Evolutionary conservation across 257 asterid species (phyloP).

Genomic region (Misopates orontium): DNA sequence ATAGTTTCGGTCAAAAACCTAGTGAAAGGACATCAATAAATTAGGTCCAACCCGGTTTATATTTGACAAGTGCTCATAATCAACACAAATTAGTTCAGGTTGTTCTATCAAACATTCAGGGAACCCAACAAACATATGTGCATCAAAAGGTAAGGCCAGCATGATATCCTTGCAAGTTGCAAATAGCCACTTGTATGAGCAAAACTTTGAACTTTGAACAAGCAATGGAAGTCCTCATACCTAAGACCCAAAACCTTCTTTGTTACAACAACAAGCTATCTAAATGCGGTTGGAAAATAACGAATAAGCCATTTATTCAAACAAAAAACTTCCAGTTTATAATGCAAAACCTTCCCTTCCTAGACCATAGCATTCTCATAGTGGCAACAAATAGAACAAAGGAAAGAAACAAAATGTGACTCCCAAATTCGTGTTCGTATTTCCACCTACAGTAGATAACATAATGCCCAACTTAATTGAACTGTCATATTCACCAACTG

Average conservation of each 20-base stretch:
- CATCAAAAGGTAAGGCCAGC: not conserved
- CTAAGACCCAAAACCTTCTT: not conserved
- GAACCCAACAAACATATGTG: not conserved
- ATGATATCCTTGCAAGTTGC: conserved; percentile 4
- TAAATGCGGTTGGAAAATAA: not conserved
- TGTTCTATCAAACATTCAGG: not conserved
- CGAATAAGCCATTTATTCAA: not conserved
- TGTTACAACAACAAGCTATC: not conserved
- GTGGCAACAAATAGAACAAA: conserved; percentile 3
- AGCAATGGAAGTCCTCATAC: not conserved
- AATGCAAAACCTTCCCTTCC: not conserved
- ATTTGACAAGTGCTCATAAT: too few species aligned
- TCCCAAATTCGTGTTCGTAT: conserved; percentile 8
- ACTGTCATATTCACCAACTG: conserved; percentile 2
- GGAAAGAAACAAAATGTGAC: not conserved
- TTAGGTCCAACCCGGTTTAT: too few species aligned
- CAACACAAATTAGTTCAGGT: too few species aligned
- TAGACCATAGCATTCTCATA: too few species aligned
- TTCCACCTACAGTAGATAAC: not conserved
- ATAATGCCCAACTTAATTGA: not conserved
- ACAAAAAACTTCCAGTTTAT: not conserved
- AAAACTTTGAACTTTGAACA: not conserved
- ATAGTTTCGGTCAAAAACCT: too few species aligned
- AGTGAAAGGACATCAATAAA: too few species aligned
- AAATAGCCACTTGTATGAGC: not conserved